Percentiles rank a stretch among this genome's conserved stretches.
These are phyloP conservation scores for Trapa incisa DNA, from an alignment of 345 rosid genomes.

Conservation along the genomic window DNA sequence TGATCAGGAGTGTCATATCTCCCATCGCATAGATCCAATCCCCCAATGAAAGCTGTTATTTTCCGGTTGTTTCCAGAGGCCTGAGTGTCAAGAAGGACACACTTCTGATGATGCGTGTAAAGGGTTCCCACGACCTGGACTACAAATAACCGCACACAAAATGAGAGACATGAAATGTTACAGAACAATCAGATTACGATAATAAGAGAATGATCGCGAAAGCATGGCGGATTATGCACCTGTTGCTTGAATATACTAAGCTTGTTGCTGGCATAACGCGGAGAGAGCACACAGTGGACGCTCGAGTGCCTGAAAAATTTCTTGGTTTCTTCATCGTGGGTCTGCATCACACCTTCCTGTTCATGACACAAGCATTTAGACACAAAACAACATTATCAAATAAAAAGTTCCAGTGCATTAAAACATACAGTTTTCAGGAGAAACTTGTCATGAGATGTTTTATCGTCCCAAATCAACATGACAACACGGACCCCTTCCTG, in stretches of 20 bases:
- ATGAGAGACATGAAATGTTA: not conserved
- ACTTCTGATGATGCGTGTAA: conserved; percentile 66
- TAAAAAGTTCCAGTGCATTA: not conserved
- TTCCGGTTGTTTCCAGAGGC: conserved; percentile 44
- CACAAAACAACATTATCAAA: not conserved
- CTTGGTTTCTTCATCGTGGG: conserved; percentile 64
- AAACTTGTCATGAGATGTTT: conserved; percentile 55
- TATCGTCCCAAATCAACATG: conserved; percentile 59
- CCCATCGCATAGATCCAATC: conserved; percentile 60
- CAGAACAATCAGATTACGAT: not conserved
- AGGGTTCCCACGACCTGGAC: conserved; percentile 74
- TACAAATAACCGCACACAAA: conserved; percentile 17
- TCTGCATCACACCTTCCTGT: conserved; percentile 70
- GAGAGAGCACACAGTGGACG: conserved; percentile 59
- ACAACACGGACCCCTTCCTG: conserved; percentile 61
- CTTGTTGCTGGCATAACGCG: conserved; percentile 60
- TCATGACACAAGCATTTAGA: not conserved
- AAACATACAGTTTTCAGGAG: conserved; percentile 40
- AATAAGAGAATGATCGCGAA: conserved; percentile 25
- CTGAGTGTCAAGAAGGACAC: conserved; percentile 47
- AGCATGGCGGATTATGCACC: conserved; percentile 51
- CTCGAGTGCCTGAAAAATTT: conserved; percentile 43
- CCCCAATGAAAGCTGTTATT: conserved; percentile 57
- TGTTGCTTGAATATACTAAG: conserved; percentile 63
- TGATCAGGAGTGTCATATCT: conserved; percentile 73